phyloP scores from a whole-genome alignment of 768 basidiomycete genomes.

The Tylopilus sp. region DNA sequence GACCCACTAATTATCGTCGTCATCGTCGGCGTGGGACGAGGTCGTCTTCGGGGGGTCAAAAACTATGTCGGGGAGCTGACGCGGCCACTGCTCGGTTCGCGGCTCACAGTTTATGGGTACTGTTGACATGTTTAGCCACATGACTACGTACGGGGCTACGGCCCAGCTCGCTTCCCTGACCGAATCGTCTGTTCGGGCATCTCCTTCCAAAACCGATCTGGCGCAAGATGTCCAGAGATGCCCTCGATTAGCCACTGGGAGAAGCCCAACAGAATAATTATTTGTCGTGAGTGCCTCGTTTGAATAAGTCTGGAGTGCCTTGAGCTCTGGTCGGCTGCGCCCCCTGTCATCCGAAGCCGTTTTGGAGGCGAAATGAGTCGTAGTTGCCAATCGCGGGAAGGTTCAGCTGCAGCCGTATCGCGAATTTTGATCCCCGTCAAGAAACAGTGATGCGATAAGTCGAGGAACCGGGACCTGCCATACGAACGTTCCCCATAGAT shows the following conservation, averaged over 20 bases:
- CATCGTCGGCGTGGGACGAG: neutral
- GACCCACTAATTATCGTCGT: too few species aligned
- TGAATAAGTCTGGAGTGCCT: constrained; percentile 3
- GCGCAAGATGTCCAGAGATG: constrained; percentile 17
- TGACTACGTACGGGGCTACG: neutral
- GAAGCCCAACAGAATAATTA: constrained; percentile 2
- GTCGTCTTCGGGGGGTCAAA: neutral
- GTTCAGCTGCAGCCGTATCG: neutral
- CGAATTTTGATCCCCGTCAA: constrained; percentile 25
- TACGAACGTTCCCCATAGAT: neutral
- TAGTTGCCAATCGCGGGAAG: constrained; percentile 3
- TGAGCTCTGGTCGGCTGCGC: constrained; percentile 9
- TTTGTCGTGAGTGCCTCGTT: constrained; percentile 17
- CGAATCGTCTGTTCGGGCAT: constrained; percentile 3
- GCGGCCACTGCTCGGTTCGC: neutral
- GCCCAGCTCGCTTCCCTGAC: constrained; percentile 1
- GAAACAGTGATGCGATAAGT: neutral
- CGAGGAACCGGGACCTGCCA: constrained; percentile 10
- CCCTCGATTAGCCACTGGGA: constrained; percentile 8
- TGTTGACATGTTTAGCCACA: constrained; percentile 12
- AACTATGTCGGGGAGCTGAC: neutral
- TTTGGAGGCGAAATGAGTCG: constrained; percentile 25
- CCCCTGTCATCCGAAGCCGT: constrained; percentile 8
- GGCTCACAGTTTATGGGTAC: neutral
- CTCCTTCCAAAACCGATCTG: constrained; percentile 14